Percentiles rank a stretch among this genome's conserved stretches.
Evolutionary conservation across 1,284 basidiomycete genomes (phyloP).

Genomic region (Wolfiporia cocos): DNA sequence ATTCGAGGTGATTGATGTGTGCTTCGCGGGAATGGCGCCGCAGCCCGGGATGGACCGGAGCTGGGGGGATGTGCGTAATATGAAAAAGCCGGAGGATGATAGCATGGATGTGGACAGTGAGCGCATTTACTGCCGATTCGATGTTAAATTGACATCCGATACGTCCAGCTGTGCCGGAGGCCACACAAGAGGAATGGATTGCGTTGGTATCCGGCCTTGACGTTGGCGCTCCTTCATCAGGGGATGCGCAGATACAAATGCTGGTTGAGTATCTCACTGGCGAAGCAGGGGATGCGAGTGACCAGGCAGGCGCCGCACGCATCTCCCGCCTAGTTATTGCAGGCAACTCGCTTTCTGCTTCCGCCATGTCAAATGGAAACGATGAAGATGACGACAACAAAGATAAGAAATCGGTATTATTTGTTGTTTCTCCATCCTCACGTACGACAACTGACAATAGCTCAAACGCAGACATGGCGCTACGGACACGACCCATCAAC

Average conservation of each 20-base stretch:
- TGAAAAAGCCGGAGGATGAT: constrained; percentile 21
- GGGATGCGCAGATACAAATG: constrained; percentile 76
- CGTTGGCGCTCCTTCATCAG: constrained; percentile 50
- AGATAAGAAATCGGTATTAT: constrained; percentile 55
- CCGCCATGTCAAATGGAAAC: constrained; percentile 19
- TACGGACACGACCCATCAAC: constrained; percentile 55
- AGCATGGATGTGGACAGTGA: constrained; percentile 40
- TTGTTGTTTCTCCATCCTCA: background rate
- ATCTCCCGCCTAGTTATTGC: constrained; percentile 83
- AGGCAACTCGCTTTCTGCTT: constrained; percentile 75
- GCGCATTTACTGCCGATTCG: constrained; percentile 2
- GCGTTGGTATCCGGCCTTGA: constrained; percentile 83
- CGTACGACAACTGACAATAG: too few species aligned
- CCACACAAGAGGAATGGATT: constrained; percentile 60
- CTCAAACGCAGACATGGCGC: too few species aligned
- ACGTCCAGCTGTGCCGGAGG: background rate
- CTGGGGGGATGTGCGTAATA: constrained; percentile 16
- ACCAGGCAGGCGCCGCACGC: constrained; percentile 58
- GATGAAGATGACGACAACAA: constrained; percentile 33
- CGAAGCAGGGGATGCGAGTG: constrained; percentile 68
- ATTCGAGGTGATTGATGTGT: constrained; percentile 92
- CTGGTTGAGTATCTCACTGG: constrained; percentile 85
- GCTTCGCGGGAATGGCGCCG: constrained; percentile 78
- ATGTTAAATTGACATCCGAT: background rate
- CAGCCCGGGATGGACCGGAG: constrained; percentile 29